These are phyloP conservation scores for Brassica incana DNA, from an alignment of 345 rosid species.

Conservation along the genomic window DNA sequence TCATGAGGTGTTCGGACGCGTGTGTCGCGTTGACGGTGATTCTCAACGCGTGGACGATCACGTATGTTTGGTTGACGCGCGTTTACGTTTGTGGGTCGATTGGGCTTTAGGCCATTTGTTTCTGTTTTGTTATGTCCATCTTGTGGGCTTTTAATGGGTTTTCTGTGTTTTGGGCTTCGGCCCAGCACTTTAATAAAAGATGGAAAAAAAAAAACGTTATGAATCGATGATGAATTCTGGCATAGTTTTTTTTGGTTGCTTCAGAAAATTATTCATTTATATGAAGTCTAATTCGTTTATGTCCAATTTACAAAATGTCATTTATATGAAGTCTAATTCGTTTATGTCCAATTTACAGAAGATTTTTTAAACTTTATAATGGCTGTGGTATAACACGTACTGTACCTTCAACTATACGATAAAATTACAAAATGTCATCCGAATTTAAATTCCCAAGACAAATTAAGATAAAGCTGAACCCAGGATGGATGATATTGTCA, in stretches of 20 bases:
- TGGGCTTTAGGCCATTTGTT: no score
- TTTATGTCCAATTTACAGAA: not conserved
- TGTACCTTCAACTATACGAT: not conserved
- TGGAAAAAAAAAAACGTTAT: no score
- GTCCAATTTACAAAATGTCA: not conserved
- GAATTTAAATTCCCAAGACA: constrained; percentile 23
- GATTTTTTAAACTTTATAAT: not conserved
- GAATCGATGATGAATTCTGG: not conserved
- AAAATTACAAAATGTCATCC: constrained; percentile 3
- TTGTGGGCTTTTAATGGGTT: no score
- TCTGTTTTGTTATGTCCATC: no score
- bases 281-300: not conserved
- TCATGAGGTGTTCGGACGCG: no score
- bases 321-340: not conserved
- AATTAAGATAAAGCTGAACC: constrained; percentile 28
- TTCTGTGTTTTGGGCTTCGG: no score
- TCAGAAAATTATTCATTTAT: not conserved
- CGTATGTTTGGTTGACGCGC: no score
- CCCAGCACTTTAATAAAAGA: no score
- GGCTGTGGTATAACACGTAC: not conserved
- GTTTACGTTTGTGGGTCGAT: no score
- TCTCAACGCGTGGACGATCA: no score
- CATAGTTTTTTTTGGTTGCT: not conserved
- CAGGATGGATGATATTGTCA: constrained; percentile 25
- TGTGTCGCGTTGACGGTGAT: no score